Evolutionary conservation across 2,329 filamentous ascomycete species (phyloP), one percentile per base, ranked within the genome.

Genomic region (Aspergillus transmontanensis): DNA sequence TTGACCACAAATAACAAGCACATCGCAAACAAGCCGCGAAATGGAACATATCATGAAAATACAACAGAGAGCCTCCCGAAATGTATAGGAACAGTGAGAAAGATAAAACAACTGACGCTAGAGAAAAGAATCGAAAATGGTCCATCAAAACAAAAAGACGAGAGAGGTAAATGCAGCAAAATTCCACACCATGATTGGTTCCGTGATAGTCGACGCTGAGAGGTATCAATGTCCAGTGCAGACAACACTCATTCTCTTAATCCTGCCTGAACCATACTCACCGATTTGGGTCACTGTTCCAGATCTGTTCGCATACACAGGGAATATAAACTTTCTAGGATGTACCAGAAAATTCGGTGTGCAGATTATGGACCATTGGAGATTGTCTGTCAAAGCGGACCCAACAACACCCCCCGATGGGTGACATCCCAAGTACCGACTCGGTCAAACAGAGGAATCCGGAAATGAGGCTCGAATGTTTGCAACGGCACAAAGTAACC

Each of bases 61-160:
- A 62, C 36, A 57, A 58, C 63, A 66, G 45, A 68, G 48, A 65
- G 64, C 64, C 66, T 63, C 64, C 66, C 66, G 66, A 68, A 63
- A 68, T 66, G 58, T 66, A 62, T 59, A 60, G 32, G 32, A 64
- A 65, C 59, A 64, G 21, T 63, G 34, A 51, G 50, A 62, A 41
- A 50, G 57, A 63, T 36, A 53, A 53, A 56, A 61, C 45, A 53
- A 68, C 57, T 50, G 48, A 50, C 59, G 58, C 46, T 55, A 23
- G 34, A 53, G 53, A 61, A 62, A 51, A 57, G 50, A 57, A 51
- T 57, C 34, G 55, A 62, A 56, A 62, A 60, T 61, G 55, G 39
- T 53, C 39, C 55, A 41, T 53, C 45, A 30, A 57, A 55, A 36
- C 36, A 45, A 43, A 39, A 66, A 53, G 51, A 53, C 16, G 66